Percentiles rank a stretch among this genome's conserved stretches.
phyloP scores from a whole-genome alignment of 306 rosid genomes.

The Ochetophila trinervis region DNA sequence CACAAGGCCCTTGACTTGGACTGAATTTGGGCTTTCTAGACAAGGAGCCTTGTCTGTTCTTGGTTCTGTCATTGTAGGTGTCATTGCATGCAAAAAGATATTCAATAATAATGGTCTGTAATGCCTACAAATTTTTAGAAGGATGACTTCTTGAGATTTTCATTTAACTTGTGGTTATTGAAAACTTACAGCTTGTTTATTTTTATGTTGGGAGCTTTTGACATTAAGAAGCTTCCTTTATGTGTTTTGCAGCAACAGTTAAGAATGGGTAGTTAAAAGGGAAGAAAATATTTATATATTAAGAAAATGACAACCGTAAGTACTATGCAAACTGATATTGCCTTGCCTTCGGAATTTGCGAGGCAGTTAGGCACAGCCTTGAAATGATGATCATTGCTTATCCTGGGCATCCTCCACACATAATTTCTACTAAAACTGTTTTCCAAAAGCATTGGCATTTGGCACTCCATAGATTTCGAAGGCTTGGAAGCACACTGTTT shows the following conservation, averaged over 20 bases:
- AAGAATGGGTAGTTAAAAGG: not conserved
- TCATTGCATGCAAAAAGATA: slow-evolving; percentile 41
- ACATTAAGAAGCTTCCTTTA: too few relatives aligned
- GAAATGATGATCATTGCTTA: too few relatives aligned
- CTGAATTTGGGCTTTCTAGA: slow-evolving; percentile 64
- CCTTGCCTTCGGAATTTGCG: too few relatives aligned
- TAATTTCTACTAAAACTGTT: too few relatives aligned
- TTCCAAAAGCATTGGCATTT: too few relatives aligned
- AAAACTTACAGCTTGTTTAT: too few relatives aligned
- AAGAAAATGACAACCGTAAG: too few relatives aligned
- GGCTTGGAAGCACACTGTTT: slow-evolving; percentile 10
- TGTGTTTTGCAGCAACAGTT: slow-evolving; percentile 5
- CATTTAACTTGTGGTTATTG: slow-evolving; percentile 6
- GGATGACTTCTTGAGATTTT: slow-evolving; percentile 15
- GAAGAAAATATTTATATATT: too few relatives aligned
- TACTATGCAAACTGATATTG: too few relatives aligned
- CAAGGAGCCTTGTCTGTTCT: slow-evolving; percentile 53
- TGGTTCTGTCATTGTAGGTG: slow-evolving; percentile 40
- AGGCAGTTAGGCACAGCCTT: too few relatives aligned
- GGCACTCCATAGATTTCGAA: not conserved
- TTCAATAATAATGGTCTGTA: slow-evolving; percentile 25
- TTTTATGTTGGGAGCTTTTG: too few relatives aligned
- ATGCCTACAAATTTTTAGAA: not conserved
- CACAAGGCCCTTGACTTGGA: slow-evolving; percentile 68
- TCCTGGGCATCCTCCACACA: too few relatives aligned